Base-by-base conservation (phyloP, 139 green algal species). In the Coelastrella sp. region DNA sequence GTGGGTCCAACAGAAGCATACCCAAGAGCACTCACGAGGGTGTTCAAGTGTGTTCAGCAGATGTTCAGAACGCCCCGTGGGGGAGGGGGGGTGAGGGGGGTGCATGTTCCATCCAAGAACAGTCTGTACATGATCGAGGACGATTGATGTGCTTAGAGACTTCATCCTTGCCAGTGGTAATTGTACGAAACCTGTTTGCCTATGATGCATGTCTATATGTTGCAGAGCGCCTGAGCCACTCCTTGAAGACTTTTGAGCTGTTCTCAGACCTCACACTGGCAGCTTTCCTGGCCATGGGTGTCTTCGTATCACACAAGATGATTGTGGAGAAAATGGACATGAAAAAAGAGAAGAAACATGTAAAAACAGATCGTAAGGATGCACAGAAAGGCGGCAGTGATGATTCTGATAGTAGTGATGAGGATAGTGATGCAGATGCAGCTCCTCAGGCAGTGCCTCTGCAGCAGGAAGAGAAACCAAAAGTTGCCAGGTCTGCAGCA, bases 281-380 rank as follows among this genome's bases (percentile, higher is more conserved):
- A 32, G 87, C 47, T 4, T 91, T 91, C 87, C 54, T 91, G 19
- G 17, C 87, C 4, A 80, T 91, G 77, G 64, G 8, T 14, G 81
- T 65, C 3, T 73, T 87, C 4, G 13, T 91, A 2, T 59, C 61
- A 4, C 87, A 91, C 78, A 80, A 87, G 54, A 86, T 91, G 78
- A 91, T 91, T n/a, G 65, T 87, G 5, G 78, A 87, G 64, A 91
- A 91, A 66, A 91, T 91, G 87, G 11, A 86, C 54, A 80, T 91
- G 76, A 91, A 91, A 23, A 87, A 87, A 47, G 87, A 91, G 66
- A 61, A 59, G 7, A 54, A 79, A 60, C 17, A 91, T 20, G n/a
- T 73, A 10, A 56, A 16, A 14, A 86, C 78, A 14, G 87, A 73
- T 54, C 73, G 74, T 22, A 90, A 90, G 74, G 85, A 56, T 6